Base-by-base conservation (phyloP, 2,329 filamentous ascomycete genomes). In the Colletotrichum karsti region DNA sequence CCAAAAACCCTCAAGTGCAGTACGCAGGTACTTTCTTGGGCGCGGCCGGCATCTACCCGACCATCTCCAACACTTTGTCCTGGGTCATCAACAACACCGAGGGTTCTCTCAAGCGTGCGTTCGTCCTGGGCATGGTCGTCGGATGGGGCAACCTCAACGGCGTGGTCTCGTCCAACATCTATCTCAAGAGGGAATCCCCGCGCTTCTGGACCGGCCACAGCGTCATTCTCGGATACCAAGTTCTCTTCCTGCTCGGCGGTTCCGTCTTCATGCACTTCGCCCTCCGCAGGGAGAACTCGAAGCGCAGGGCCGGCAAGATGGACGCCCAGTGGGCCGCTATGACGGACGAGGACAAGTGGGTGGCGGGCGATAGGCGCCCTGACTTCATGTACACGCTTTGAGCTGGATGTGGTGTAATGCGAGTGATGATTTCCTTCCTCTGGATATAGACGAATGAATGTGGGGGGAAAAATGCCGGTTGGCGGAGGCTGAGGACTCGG, bases 111-210 rank as follows among this genome's bases (percentile, higher is more conserved):
- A 94, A 94, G 77, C 86, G 92, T n/a, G 92, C 92, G 24, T 87
- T 93, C 30, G 90, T 90, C 0, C 77, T 94, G 0, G 92, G 92
- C 0, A 87, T 93, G 72, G 88, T 93, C n/a, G 92, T 94, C 48
- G 92, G 88, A 3, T 93, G 90, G 90, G 92, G 92, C 8, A 94
- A 94, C 71, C 79, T 94, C 15, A 93, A 93, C 72, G 92, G 92
- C 13, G 86, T 93, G 7, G 89, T 94, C 33, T 83, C 81, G 13
- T 85, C 82, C 46, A 93, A 94, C 73, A 91, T 94, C 69, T 93
- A 92, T 61, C 69, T 77, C 50, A 72, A 73, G 8, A 24, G 42
- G 1, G 75, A 80, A 53, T 66, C 68, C 2, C 77, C 78, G 1
- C 71, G 76, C 2, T 80, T 74, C 71, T 73, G 73, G 57, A 76